Base-by-base conservation (phyloP, 495 filamentous ascomycete genomes). In the Copromyces sp. region DNA sequence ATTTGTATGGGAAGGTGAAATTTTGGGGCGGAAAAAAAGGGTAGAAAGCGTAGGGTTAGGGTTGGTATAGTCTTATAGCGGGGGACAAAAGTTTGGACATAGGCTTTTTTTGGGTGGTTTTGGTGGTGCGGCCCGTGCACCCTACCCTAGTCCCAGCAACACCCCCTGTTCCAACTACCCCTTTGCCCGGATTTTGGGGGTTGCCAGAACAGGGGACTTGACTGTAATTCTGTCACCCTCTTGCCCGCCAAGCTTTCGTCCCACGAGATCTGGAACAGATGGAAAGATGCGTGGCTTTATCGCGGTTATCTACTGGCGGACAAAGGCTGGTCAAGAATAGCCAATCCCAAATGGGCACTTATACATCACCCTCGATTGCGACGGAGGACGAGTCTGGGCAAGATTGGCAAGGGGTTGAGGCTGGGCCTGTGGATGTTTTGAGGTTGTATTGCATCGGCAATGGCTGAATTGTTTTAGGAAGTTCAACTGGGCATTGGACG, bases 401-500 rank as follows among this genome's bases (percentile, higher is more conserved):
- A 35, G 53, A 35, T 61, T 32, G 29, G 53, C 53, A 61, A 61
- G 53, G 29, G 53, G 53, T 61, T 35, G 53, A 16, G 12, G 53
- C 53, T 61, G 14, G 53, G 53, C 6, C 29, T 65, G 29, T 65
- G 29, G 14, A 35, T 65, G 29, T 35, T 37, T 65, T 3, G 29
- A n/a, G 68, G 73, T 77, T 42, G 69, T 69, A 74, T 32, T 68
- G 70, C 70, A 68, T 47, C 68, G 72, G 76, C 69, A 76, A 73
- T 76, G 76, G 70, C 59, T 72, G 39, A 69, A 32, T 61, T 61
- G 20, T 16, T 61, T n/a, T n/a, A n/a, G n/a, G 3, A 47, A 9
- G 24, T 61, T 59, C 24, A 61, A 32, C 24, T 32, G 24, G 47
- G 47, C 53, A 61, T 61, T 61, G 53, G 53, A 61, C 14, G 53